A percentile compares a stretch with the other conserved stretches of the same genome.
Conservation (phyloP, 805 yeast species). For the Kuraishia floccosa region DNA sequence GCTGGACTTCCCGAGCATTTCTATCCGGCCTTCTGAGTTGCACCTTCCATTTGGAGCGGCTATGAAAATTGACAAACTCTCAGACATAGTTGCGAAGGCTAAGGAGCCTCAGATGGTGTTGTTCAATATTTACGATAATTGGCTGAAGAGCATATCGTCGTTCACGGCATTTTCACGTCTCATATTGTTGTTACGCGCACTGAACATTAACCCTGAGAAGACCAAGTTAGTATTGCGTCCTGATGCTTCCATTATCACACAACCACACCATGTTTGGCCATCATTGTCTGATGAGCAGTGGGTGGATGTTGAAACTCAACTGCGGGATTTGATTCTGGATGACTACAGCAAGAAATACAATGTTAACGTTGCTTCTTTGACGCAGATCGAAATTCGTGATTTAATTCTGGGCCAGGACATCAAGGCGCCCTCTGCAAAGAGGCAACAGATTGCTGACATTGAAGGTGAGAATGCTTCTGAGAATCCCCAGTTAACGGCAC, state of each 20-base stretch:
- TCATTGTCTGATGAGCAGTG: conserved; percentile 80
- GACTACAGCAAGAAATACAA: conserved; percentile 82
- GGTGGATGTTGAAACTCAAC: conserved; percentile 78
- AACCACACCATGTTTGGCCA: conserved; percentile 91
- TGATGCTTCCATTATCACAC: conserved; percentile 55
- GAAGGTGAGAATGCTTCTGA: conserved; percentile 34
- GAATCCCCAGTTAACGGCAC: conserved; percentile 52
- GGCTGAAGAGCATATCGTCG: conserved; percentile 76
- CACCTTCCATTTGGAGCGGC: conserved; percentile 86
- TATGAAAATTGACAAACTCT: conserved; percentile 67
- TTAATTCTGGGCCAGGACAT: conserved; percentile 91
- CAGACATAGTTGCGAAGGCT: conserved; percentile 72
- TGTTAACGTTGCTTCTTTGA: conserved; percentile 76
- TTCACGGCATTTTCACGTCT: conserved; percentile 91
- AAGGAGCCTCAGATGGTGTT: conserved; percentile 89
- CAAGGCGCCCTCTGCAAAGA: conserved; percentile 75
- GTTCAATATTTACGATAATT: conserved; percentile 88
- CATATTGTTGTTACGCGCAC: conserved; percentile 69
- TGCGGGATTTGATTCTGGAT: conserved; percentile 76
- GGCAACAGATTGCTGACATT: conserved; percentile 76
- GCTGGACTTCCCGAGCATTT: conserved; percentile 90
- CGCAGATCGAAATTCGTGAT: conserved; percentile 91
- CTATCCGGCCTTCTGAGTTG: conserved; percentile 82
- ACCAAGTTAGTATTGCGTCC: conserved; percentile 70
- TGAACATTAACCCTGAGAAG: conserved; percentile 66